Evolutionary conservation across 2,329 filamentous ascomycete genomes (phyloP), one percentile per base, ranked within the genome.

Genomic region (Pyricularia grisea): DNA sequence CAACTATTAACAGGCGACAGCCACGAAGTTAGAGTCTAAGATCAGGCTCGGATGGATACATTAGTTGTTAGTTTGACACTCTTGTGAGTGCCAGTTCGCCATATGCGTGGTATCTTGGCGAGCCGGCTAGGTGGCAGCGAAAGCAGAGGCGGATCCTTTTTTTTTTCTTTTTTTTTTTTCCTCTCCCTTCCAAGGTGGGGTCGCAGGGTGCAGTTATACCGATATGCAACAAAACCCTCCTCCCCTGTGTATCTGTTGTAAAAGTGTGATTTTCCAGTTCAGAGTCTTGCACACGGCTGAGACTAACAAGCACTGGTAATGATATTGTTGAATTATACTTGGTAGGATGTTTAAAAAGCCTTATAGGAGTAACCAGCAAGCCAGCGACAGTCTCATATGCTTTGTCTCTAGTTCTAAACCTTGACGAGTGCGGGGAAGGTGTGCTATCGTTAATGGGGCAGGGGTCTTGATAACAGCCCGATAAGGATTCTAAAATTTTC

Each of bases 401-500:
- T 36, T 12, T 36, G 11, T 50, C 17, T n/a, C n/a, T n/a, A n/a
- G n/a, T n/a, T n/a, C n/a, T n/a, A 5, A 50, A 50, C 42, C 42
- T 50, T 50, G 42, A 50, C 20, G 42, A n/a, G 20, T 50, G 65
- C 65, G 65, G 65, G 65, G 65, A n/a, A 67, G 14, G 25, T 2
- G 4, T 58, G 11, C 23, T 28, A 27, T 66, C 64, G 30, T n/a
- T n/a, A 25, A 65, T 65, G 23, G 63, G 63, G 30, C 33, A 25
- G n/a, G 30, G 33, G 33, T 36, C 33, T 36, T 11, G 11, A 66
- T 33, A 65, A 65, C 23, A 65, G 27, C n/a, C 28, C 64, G 33
- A 6, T 65, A 33, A 65, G 28, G 17, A 65, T 20, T 33, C 64
- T 50, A 67, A 67, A 67, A 42, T 67, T 67, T 67, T 67, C 42